Conservation (phyloP, 306 rosid species). For the Sicyos baderoa region DNA sequence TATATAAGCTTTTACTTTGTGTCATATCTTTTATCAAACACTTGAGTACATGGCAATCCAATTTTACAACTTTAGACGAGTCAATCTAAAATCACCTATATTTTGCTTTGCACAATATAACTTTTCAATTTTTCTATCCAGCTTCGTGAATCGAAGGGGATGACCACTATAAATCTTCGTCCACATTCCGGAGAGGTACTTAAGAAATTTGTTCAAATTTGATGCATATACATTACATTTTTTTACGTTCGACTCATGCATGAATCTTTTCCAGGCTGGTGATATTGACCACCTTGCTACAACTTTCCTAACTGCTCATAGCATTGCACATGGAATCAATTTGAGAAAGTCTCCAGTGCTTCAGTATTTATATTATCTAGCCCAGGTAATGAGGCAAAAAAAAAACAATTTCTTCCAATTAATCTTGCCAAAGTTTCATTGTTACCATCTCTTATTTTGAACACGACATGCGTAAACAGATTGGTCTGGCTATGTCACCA, state of each 20-base stretch:
- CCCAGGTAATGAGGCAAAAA: constrained; percentile 63
- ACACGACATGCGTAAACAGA: constrained; percentile 29
- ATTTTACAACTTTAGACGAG: background rate
- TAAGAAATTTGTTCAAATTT: background rate
- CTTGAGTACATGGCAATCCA: no score
- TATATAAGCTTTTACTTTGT: background rate
- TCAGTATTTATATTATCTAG: constrained; percentile 76
- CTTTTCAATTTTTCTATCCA: constrained; percentile 26
- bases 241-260: constrained; percentile 21
- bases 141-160: constrained; percentile 97
- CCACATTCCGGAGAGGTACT: constrained; percentile 97
- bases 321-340: constrained; percentile 94
- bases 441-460: background rate
- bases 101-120: background rate
- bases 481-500: constrained; percentile 98
- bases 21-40: background rate
- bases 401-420: constrained; percentile 5
- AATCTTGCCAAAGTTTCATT: background rate
- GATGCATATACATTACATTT: constrained; percentile 7
- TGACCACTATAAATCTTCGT: constrained; percentile 93
- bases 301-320: constrained; percentile 71
- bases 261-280: constrained; percentile 64
- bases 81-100: background rate
- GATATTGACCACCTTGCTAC: constrained; percentile 99
- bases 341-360: constrained; percentile 92